These are phyloP conservation scores for Phyllosticta paracitricarpa DNA, from an alignment of 2,329 filamentous ascomycete genomes.

Conservation along the genomic window DNA sequence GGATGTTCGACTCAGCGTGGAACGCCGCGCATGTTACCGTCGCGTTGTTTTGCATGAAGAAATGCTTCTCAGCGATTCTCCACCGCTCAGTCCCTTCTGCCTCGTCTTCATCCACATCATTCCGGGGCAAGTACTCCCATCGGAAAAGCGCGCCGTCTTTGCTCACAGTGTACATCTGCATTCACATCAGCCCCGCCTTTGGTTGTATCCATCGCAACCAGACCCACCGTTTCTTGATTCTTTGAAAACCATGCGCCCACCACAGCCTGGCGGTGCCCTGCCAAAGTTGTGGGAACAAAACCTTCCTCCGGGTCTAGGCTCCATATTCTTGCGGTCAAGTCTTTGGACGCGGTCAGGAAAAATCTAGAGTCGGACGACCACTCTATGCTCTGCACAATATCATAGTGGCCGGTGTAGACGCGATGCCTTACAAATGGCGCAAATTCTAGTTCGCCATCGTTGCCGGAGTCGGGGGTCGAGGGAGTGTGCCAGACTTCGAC, in stretches of 20 bases:
- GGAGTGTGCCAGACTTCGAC: slow-evolving; percentile 96
- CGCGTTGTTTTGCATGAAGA: slow-evolving; percentile 84
- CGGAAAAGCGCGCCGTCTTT: slow-evolving; percentile 94
- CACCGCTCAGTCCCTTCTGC: slow-evolving; percentile 65
- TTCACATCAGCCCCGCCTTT: not conserved
- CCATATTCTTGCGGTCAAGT: slow-evolving; percentile 91
- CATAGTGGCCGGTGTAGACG: slow-evolving; percentile 80
- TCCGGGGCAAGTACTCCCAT: slow-evolving; percentile 69
- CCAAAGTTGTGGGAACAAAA: slow-evolving; percentile 80
- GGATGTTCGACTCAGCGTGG: slow-evolving; percentile 74
- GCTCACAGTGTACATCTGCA: slow-evolving; percentile 78
- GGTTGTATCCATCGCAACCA: not conserved
- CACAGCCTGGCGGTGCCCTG: slow-evolving; percentile 83
- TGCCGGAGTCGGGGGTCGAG: slow-evolving; percentile 70
- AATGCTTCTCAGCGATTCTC: slow-evolving; percentile 85
- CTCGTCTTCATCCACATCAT: slow-evolving; percentile 40
- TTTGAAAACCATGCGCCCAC: slow-evolving; percentile 95
- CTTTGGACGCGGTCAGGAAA: slow-evolving; percentile 84
- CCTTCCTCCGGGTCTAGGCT: slow-evolving; percentile 78
- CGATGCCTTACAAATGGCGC: slow-evolving; percentile 87
- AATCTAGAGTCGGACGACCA: slow-evolving; percentile 97
- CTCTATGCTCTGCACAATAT: slow-evolving; percentile 73
- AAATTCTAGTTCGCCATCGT: slow-evolving; percentile 79
- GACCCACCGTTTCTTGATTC: slow-evolving; percentile 66
- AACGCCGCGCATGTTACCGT: slow-evolving; percentile 85